Conservation (phyloP, 1,139 yeast species). For the Saccharomyces hybrid region DNA sequence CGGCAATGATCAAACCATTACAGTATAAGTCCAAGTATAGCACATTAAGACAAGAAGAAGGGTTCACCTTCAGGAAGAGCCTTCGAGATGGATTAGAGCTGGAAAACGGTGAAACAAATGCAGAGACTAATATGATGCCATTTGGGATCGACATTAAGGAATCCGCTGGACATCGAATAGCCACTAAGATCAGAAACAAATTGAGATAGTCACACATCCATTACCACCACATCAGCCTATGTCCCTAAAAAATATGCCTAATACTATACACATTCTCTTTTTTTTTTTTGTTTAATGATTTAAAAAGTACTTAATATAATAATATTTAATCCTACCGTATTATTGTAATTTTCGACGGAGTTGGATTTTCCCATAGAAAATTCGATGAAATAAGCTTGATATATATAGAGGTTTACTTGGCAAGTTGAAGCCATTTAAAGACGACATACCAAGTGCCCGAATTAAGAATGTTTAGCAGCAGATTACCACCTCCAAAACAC, state of each 20-base stretch:
- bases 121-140: slow-evolving; percentile 9
- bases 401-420: too few species aligned
- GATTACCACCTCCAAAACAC: slow-evolving; percentile 2
- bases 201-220: slow-evolving; percentile 13
- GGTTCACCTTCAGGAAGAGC: slow-evolving; percentile 29
- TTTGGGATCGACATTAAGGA: slow-evolving; percentile 14
- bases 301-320: not conserved
- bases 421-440: not conserved
- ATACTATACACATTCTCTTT: not conserved
- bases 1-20: not conserved
- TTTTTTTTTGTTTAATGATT: not conserved
- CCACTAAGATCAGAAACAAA: slow-evolving; percentile 25
- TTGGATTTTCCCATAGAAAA: not conserved
- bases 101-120: slow-evolving; percentile 6
- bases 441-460: not conserved
- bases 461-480: not conserved
- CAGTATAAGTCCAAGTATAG: not conserved
- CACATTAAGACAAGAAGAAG: slow-evolving; percentile 26
- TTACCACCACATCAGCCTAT: not conserved
- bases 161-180: slow-evolving; percentile 16
- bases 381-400: not conserved
- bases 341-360: not conserved
- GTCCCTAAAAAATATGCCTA: not conserved
- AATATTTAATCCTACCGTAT: not conserved
- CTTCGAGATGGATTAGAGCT: slow-evolving; percentile 18